These are phyloP conservation scores for Penicillium sp. DNA, from an alignment of 2,329 filamentous ascomycete genomes.

Conservation along the genomic window DNA sequence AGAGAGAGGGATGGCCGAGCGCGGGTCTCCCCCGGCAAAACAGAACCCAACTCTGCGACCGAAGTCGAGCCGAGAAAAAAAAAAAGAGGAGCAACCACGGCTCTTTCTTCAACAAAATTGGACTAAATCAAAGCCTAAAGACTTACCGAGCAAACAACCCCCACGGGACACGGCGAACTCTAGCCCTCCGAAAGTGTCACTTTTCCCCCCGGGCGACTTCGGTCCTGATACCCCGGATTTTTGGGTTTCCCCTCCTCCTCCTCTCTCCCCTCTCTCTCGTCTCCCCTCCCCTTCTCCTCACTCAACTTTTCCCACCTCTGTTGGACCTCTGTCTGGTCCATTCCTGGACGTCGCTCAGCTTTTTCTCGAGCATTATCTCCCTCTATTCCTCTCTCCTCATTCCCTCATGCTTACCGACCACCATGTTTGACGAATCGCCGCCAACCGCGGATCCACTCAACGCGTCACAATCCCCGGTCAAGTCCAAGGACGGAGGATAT, in stretches of 20 bases:
- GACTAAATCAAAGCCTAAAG: background rate
- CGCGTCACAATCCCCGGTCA: conserved; percentile 12
- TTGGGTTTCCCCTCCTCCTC: background rate
- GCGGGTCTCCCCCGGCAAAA: too few relatives aligned
- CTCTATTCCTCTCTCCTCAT: background rate
- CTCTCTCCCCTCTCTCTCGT: background rate
- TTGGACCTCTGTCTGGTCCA: too few relatives aligned
- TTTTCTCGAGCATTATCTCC: background rate
- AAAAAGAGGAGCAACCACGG: background rate
- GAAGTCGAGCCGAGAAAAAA: background rate
- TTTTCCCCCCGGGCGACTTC: too few relatives aligned
- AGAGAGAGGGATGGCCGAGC: background rate
- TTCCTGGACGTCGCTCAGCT: background rate
- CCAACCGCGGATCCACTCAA: conserved; percentile 4
- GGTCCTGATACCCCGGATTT: conserved; percentile 12
- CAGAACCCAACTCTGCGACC: background rate
- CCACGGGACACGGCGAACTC: too few relatives aligned
- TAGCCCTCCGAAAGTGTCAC: too few relatives aligned
- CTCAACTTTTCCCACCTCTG: too few relatives aligned
- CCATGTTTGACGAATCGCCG: conserved; percentile 22
- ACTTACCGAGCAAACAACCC: too few relatives aligned
- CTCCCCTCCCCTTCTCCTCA: background rate
- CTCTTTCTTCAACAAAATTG: background rate
- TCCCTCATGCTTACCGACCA: conserved; percentile 6
- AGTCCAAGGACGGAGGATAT: conserved; percentile 29